A percentile compares a stretch with the other conserved stretches of the same genome.
These are phyloP conservation scores for Trametes hirsuta DNA, from an alignment of 1,284 basidiomycete species.

Conservation along the genomic window DNA sequence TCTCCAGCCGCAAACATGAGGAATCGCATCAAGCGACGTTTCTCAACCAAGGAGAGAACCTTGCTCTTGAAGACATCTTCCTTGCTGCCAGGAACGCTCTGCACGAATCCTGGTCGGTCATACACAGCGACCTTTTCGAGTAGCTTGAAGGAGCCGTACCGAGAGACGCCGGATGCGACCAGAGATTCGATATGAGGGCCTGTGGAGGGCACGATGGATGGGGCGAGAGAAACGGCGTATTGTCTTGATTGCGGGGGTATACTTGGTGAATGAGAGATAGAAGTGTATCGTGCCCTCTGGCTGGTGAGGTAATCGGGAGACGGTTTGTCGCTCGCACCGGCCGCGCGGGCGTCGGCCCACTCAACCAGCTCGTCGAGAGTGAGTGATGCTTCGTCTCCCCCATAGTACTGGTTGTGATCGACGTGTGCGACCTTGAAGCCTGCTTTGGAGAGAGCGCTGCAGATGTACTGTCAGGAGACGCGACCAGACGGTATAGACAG, in stretches of 20 bases:
- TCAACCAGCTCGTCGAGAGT: conserved; percentile 78
- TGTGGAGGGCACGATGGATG: conserved; percentile 79
- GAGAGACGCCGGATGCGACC: conserved; percentile 84
- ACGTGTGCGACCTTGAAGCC: conserved; percentile 88
- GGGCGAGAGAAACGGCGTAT: conserved; percentile 86
- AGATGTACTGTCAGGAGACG: conserved; percentile 26
- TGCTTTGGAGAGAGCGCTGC: conserved; percentile 84
- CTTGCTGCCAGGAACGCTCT: conserved; percentile 86
- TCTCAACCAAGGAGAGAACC: conserved; percentile 80
- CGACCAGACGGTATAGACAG: conserved; percentile 12
- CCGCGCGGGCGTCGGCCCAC: conserved; percentile 58
- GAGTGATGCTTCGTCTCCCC: conserved; percentile 81
- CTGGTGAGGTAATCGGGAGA: conserved; percentile 28
- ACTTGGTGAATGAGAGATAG: conserved; percentile 45
- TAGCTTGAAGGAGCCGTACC: conserved; percentile 89
- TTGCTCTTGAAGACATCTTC: conserved; percentile 93
- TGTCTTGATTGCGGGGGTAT: conserved; percentile 65
- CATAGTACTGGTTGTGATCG: conserved; percentile 87
- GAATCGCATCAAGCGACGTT: conserved; percentile 92
- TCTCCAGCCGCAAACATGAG: conserved; percentile 80
- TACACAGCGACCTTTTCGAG: conserved; percentile 79
- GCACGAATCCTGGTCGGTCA: conserved; percentile 47
- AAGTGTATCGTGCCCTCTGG: conserved; percentile 40
- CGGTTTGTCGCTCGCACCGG: conserved; percentile 17
- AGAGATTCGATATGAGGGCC: conserved; percentile 84